Evolutionary conservation across 2,329 filamentous ascomycete genomes (phyloP), one percentile per base, ranked within the genome.

Genomic region (Botrytis byssoidea): DNA sequence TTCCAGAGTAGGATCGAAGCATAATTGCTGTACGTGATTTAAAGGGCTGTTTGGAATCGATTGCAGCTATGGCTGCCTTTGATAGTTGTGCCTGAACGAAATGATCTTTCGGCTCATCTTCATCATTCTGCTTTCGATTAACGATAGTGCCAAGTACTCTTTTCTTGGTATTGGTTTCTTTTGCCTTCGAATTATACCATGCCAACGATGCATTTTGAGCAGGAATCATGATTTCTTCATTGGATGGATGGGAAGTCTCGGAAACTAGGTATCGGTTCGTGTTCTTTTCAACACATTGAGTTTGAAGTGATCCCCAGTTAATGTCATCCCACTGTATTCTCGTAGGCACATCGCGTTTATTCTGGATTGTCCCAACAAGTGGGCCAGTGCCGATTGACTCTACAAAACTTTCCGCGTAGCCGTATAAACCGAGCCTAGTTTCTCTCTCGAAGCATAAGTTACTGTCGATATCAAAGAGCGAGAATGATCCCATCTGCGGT

Each of bases 1-100:
- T 94, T 73, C 90, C 91, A 46, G 88, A 89, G 85, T 92, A 95
- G 0, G 92, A 91, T 55, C 94, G 90, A 55, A 97, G 86, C 9
- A 97, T 82, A 16, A 97, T 82, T 1, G 92, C 93, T 0, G 92
- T 94, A 51, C 93, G 87, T 4, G 83, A 65, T 65, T 74, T 72
- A 46, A 71, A 57, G 22, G 48, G 66, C 3, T 25, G 22, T 1
- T 57, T 57, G 29, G n/a, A 48, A 29, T 57, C 48, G 10, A 57
- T 1, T 57, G 66, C 10, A 6, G 35, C 66, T 32, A 57, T 42
- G 8, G 25, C 48, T 57, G n/a, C 46, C 55, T 71, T 44, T 14
- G 51, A 61, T 5, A 73, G 44, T 12, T 71, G 44, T 55, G 70
- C 55, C 64, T 37, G 72, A 25, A 7, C 46, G 4, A 55, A 16